Evolutionary conservation across 106 monocot genomes (phyloP).

Genomic region (Dendrobium huoshanense): DNA sequence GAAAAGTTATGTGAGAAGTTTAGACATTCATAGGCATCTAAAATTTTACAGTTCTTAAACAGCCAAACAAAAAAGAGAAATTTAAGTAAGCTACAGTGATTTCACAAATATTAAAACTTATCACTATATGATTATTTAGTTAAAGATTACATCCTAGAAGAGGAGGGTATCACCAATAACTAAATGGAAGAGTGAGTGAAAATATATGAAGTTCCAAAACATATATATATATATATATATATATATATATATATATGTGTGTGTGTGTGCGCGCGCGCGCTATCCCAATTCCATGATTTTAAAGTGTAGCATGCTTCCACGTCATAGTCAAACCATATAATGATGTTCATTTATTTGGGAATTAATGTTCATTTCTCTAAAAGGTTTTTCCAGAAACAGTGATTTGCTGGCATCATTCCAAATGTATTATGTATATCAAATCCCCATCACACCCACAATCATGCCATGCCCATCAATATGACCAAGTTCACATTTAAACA

Average conservation of each 20-base stretch:
- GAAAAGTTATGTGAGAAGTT: not conserved
- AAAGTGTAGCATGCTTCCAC: not conserved
- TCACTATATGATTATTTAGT: not conserved
- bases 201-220: not conserved
- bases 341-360: not conserved
- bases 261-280: no score
- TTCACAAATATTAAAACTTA: not conserved
- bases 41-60: not conserved
- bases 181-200: not conserved
- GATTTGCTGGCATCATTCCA: not conserved
- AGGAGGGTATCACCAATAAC: not conserved
- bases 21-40: not conserved
- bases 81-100: not conserved
- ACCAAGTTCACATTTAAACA: not conserved
- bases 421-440: not conserved
- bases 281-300: not conserved
- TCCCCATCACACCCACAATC: not conserved
- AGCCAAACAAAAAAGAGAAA: not conserved
- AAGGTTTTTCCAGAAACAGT: not conserved
- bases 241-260: no score
- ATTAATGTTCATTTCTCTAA: not conserved
- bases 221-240: not conserved
- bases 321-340: not conserved
- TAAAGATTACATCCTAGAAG: not conserved
- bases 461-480: no score